These are phyloP conservation scores for Termitomyces sp. DNA, from an alignment of 768 basidiomycete genomes.

Conservation along the genomic window DNA sequence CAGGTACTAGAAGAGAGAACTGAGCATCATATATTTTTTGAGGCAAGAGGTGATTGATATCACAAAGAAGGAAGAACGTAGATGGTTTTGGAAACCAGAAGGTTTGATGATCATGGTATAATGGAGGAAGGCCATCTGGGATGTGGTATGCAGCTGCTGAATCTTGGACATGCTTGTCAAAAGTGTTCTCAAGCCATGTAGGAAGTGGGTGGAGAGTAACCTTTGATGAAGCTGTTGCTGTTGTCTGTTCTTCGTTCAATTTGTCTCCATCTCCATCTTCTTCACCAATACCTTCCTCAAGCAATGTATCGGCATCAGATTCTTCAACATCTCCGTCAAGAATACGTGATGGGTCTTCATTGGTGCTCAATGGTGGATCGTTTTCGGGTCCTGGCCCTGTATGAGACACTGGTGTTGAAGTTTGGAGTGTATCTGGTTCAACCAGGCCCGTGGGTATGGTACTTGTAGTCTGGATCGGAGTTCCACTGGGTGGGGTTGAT, in stretches of 20 bases:
- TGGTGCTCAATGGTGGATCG: too few relatives aligned
- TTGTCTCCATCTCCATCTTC: not conserved
- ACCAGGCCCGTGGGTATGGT: too few relatives aligned
- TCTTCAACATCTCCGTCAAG: not conserved
- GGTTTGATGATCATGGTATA: slow-evolving; percentile 3
- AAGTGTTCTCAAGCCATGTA: not conserved
- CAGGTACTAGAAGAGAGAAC: slow-evolving; percentile 8
- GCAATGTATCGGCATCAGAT: not conserved
- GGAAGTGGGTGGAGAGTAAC: not conserved
- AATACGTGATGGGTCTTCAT: not conserved
- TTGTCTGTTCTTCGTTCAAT: not conserved
- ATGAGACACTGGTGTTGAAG: too few relatives aligned
- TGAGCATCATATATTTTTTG: slow-evolving; percentile 5
- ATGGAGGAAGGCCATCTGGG: not conserved
- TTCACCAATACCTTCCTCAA: slow-evolving; percentile 3
- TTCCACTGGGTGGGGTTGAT: too few relatives aligned
- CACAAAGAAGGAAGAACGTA: not conserved
- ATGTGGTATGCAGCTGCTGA: not conserved
- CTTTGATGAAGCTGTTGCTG: not conserved
- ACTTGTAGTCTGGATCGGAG: too few relatives aligned
- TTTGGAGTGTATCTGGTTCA: too few relatives aligned
- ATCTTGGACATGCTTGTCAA: not conserved
- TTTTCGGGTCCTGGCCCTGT: too few relatives aligned
- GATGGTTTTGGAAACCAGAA: slow-evolving; percentile 3
- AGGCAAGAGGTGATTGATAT: slow-evolving; percentile 4